Conservation (phyloP, 139 green algal genomes). For the Choricystis sp. region DNA sequence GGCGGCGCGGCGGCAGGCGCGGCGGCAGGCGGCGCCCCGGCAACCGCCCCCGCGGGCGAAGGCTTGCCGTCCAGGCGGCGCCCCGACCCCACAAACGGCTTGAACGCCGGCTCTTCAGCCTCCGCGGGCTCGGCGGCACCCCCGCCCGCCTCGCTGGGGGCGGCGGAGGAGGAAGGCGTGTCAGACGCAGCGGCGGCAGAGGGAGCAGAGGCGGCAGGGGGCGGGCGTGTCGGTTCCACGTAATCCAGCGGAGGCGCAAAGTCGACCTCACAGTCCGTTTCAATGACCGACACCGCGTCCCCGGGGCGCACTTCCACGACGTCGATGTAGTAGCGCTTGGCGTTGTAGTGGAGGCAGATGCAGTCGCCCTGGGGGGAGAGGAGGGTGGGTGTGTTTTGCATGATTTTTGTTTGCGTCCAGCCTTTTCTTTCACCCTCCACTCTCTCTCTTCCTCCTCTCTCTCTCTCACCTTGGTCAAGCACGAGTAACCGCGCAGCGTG, state of each 20-base stretch:
- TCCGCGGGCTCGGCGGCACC: slow-evolving; percentile 13
- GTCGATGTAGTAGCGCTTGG: slow-evolving; percentile 86
- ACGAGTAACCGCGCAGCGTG: slow-evolving; percentile 56
- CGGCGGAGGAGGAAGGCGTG: too few species aligned
- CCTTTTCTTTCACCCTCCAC: not conserved
- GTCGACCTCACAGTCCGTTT: slow-evolving; percentile 89
- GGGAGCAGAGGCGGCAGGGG: not conserved
- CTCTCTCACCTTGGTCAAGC: slow-evolving; percentile 15
- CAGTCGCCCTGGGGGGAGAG: slow-evolving; percentile 39
- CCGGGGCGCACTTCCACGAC: slow-evolving; percentile 66
- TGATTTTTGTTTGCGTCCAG: not conserved
- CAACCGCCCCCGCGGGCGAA: slow-evolving; percentile 1
- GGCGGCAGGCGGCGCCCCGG: not conserved
- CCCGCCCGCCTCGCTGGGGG: not conserved
- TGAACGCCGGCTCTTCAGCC: slow-evolving; percentile 39
- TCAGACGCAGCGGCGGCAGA: slow-evolving; percentile 4
- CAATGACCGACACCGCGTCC: slow-evolving; percentile 84
- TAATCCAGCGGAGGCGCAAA: slow-evolving; percentile 97
- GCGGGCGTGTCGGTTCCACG: slow-evolving; percentile 51
- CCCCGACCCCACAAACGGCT: slow-evolving; percentile 58
- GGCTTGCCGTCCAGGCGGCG: slow-evolving; percentile 68
- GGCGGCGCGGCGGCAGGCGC: not conserved
- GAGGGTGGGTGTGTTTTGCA: not conserved
- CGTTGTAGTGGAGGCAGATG: slow-evolving; percentile 93
- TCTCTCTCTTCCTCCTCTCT: not conserved